Evolutionary conservation across 2,329 filamentous ascomycete species (phyloP).

Genomic region (Botrytis medusae): DNA sequence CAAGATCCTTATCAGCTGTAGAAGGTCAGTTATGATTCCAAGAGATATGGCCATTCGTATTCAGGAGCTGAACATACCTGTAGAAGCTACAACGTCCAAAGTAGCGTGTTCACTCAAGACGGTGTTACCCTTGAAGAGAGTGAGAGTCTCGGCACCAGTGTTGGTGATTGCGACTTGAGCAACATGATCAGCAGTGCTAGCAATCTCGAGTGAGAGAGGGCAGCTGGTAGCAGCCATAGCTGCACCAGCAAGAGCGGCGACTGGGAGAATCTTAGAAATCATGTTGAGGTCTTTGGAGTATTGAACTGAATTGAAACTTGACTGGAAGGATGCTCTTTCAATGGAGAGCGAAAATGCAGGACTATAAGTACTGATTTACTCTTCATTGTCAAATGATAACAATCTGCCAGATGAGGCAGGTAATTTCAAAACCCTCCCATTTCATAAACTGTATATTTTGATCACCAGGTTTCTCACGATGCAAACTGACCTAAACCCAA

Average conservation of each 20-base stretch:
- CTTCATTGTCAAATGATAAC: background rate
- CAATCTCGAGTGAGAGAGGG: slow-evolving; percentile 32
- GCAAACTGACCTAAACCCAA: background rate
- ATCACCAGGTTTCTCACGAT: background rate
- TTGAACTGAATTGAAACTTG: slow-evolving; percentile 12
- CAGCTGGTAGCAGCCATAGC: slow-evolving; percentile 30
- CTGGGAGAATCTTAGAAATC: slow-evolving; percentile 31
- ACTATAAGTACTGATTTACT: slow-evolving; percentile 6
- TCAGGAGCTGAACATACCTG: slow-evolving; percentile 23
- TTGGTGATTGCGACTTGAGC: slow-evolving; percentile 32
- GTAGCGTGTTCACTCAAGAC: slow-evolving; percentile 31
- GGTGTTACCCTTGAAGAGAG: slow-evolving; percentile 35
- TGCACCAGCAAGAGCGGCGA: slow-evolving; percentile 29
- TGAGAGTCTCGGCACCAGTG: slow-evolving; percentile 29
- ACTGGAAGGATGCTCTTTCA: background rate
- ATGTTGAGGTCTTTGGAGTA: slow-evolving; percentile 23
- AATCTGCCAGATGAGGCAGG: slow-evolving; percentile 6
- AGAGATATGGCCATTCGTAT: background rate
- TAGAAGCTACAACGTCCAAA: slow-evolving; percentile 28
- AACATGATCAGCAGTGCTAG: slow-evolving; percentile 27
- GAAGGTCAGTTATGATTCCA: slow-evolving; percentile 3
- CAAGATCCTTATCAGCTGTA: slow-evolving; percentile 28
- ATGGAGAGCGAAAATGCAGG: background rate
- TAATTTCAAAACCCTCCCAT: background rate
- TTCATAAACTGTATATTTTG: background rate